phyloP scores from a whole-genome alignment of 176 grass and related monocot genomes.

The Avena sativa region DNA sequence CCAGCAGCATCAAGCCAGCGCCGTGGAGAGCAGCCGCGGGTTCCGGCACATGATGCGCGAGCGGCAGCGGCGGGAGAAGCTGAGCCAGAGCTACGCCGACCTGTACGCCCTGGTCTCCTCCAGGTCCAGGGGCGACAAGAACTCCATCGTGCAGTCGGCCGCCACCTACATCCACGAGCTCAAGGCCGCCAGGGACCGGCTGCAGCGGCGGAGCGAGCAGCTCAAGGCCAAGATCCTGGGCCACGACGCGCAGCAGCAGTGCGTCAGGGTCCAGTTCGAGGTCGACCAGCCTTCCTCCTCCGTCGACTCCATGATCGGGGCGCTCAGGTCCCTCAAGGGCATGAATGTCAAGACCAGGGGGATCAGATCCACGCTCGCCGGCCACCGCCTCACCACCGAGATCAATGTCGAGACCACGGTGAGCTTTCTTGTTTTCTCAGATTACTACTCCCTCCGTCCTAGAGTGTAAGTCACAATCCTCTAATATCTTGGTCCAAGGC shows the following conservation, averaged over 20 bases:
- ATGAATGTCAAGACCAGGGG: conserved; percentile 74
- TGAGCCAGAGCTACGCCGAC: conserved; percentile 96
- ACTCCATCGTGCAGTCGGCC: conserved; percentile 82
- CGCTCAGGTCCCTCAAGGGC: conserved; percentile 60
- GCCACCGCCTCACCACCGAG: conserved; percentile 44
- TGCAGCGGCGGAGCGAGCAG: conserved; percentile 61
- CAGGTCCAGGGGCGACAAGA: conserved; percentile 86
- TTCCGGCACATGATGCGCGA: conserved; percentile 99
- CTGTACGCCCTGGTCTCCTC: conserved; percentile 69
- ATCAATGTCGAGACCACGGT: conserved; percentile 88
- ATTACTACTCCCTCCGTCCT: not conserved
- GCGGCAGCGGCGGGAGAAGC: conserved; percentile 88
- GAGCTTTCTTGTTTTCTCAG: not conserved
- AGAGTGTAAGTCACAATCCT: too few relatives aligned
- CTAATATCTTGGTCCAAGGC: too few relatives aligned
- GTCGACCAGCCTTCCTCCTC: conserved; percentile 63
- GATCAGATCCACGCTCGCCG: conserved; percentile 53
- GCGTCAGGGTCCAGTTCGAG: conserved; percentile 67
- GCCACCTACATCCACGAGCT: conserved; percentile 71
- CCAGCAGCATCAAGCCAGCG: not conserved
- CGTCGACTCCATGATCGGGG: conserved; percentile 80
- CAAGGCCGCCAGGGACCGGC: conserved; percentile 53
- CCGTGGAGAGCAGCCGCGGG: conserved; percentile 71
- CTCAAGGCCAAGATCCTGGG: conserved; percentile 65
- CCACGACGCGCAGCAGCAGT: conserved; percentile 47